phyloP scores from a whole-genome alignment of 305 asterid species.

The Solanum hybrid region DNA sequence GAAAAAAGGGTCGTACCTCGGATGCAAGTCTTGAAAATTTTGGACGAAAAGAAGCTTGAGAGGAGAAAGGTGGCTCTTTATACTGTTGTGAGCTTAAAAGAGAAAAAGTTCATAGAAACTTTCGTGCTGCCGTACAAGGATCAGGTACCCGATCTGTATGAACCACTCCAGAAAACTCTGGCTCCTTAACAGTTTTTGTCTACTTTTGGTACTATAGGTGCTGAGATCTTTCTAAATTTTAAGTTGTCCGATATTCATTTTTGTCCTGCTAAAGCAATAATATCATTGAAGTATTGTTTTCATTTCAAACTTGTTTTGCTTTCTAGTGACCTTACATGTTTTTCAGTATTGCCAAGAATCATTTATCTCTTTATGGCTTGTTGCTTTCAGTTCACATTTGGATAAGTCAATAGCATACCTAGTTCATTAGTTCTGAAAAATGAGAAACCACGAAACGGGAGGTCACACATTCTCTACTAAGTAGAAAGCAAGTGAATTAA shows the following conservation, averaged over 20 bases:
- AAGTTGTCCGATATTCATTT: neutral
- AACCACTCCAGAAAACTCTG: neutral
- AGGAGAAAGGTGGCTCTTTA: neutral
- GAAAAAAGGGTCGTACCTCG: constrained; percentile 12
- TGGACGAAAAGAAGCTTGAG: constrained; percentile 3
- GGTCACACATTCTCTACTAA: neutral
- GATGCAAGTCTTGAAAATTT: constrained; percentile 6
- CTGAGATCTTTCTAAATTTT: neutral
- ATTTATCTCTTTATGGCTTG: neutral
- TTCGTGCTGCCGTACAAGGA: constrained; percentile 15
- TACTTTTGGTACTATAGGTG: neutral
- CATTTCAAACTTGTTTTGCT: neutral
- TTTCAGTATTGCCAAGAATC: neutral
- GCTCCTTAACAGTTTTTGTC: neutral
- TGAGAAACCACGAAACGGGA: neutral
- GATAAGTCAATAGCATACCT: neutral
- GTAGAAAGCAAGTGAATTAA: neutral
- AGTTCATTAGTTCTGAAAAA: neutral
- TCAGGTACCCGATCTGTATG: constrained; percentile 10
- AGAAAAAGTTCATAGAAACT: neutral
- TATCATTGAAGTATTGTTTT: neutral
- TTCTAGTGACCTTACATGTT: neutral
- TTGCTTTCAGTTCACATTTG: neutral
- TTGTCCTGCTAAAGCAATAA: neutral
- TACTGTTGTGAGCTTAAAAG: neutral